These are phyloP conservation scores for Trichoderma virens DNA, from an alignment of 495 filamentous ascomycete genomes.

Conservation along the genomic window DNA sequence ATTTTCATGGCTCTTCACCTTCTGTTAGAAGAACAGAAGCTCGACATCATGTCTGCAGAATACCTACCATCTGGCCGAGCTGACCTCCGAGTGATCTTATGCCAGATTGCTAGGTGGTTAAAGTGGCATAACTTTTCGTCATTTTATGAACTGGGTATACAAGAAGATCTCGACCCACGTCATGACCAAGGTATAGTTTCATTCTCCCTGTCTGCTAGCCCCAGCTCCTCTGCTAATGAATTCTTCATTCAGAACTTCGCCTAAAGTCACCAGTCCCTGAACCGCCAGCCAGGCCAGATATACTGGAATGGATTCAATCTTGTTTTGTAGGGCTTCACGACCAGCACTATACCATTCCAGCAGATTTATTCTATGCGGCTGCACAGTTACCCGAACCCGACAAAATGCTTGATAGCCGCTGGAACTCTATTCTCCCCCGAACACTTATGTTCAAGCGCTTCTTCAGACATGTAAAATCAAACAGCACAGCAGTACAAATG, in stretches of 20 bases:
- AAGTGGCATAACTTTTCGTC: conserved; percentile 67
- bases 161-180: conserved; percentile 25
- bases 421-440: conserved; percentile 41
- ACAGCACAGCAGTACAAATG: conserved; percentile 36
- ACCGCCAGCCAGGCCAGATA: conserved; percentile 58
- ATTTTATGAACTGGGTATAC: conserved; percentile 65
- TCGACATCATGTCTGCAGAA: conserved; percentile 57
- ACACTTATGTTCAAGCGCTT: conserved; percentile 59
- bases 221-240: not conserved
- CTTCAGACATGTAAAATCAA: conserved; percentile 30
- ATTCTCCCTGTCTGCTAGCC: not conserved
- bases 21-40: conserved; percentile 78
- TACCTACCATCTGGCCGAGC: conserved; percentile 41
- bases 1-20: conserved; percentile 76
- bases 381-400: conserved; percentile 8
- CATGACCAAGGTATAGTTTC: conserved; percentile 21
- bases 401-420: conserved; percentile 16
- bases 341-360: conserved; percentile 51
- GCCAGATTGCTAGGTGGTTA: conserved; percentile 79
- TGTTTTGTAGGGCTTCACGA: conserved; percentile 45
- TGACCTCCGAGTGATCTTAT: conserved; percentile 61
- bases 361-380: conserved; percentile 36
- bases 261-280: conserved; percentile 32
- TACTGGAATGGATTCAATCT: conserved; percentile 56
- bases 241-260: conserved; percentile 6